Conservation (phyloP, 306 rosid genomes). For the Pterocarpus santalinus region DNA sequence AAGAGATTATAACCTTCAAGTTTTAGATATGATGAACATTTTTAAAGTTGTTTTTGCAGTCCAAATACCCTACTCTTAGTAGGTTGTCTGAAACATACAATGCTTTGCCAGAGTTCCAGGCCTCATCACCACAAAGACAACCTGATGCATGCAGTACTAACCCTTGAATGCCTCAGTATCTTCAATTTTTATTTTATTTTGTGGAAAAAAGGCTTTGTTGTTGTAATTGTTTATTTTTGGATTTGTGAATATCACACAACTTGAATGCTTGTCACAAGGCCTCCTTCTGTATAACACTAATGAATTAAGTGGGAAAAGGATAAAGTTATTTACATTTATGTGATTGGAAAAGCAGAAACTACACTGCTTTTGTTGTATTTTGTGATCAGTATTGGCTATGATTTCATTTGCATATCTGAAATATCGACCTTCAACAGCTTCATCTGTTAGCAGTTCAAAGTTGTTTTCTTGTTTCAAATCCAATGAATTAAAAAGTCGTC, state of each 20-base stretch:
- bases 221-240: background rate
- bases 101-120: slow-evolving; percentile 53
- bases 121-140: slow-evolving; percentile 59
- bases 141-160: slow-evolving; percentile 46
- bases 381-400: too few relatives aligned
- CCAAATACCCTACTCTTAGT: slow-evolving; percentile 54
- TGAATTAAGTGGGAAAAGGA: too few relatives aligned
- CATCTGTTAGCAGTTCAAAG: background rate
- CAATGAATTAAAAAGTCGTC: background rate
- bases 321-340: background rate
- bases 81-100: slow-evolving; percentile 58
- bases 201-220: background rate
- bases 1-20: background rate
- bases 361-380: too few relatives aligned
- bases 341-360: background rate
- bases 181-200: background rate
- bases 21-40: background rate
- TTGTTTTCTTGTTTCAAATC: background rate
- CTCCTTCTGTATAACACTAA: background rate
- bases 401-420: too few relatives aligned
- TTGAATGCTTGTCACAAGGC: background rate
- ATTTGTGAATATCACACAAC: background rate
- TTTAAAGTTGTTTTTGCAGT: slow-evolving; percentile 47
- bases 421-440: too few relatives aligned
- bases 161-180: background rate